These are phyloP conservation scores for Stropharia rugosoannulata DNA, from an alignment of 768 basidiomycete species.

Conservation along the genomic window DNA sequence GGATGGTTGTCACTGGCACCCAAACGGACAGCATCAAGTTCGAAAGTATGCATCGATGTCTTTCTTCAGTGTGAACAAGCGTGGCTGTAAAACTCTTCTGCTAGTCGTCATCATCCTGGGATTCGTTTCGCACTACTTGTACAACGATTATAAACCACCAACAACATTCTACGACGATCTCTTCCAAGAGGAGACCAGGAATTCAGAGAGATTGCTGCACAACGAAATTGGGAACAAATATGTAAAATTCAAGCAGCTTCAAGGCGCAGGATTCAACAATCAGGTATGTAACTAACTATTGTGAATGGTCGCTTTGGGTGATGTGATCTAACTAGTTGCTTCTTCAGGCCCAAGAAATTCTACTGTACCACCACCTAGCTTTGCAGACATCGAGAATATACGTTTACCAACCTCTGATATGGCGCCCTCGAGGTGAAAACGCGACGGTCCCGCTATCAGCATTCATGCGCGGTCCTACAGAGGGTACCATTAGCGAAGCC, in stretches of 20 bases:
- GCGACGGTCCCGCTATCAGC: constrained; percentile 41
- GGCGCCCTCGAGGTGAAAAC: constrained; percentile 41
- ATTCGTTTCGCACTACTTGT: constrained; percentile 30
- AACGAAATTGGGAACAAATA: constrained; percentile 30
- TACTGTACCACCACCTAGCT: constrained; percentile 46
- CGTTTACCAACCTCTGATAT: constrained; percentile 44
- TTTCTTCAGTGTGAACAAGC: constrained; percentile 15
- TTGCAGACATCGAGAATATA: constrained; percentile 37
- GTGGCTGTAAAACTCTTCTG: constrained; percentile 16
- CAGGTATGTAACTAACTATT: constrained; percentile 27
- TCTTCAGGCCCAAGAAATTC: constrained; percentile 42
- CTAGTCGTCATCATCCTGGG: constrained; percentile 11
- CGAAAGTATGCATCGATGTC: not conserved
- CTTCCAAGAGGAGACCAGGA: constrained; percentile 25
- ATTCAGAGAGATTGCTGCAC: constrained; percentile 27
- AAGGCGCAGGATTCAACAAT: constrained; percentile 50
- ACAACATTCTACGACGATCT: constrained; percentile 35
- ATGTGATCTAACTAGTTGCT: not conserved
- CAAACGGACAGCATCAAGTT: too few species aligned
- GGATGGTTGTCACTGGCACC: too few species aligned
- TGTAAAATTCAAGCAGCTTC: constrained; percentile 44
- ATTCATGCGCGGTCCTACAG: constrained; percentile 40
- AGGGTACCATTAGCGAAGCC: constrained; percentile 32
- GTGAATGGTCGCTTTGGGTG: not conserved
- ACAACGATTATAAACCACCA: constrained; percentile 34